Base-by-base conservation (phyloP, 208 protist species). In the Trypanosoma cruzi region DNA sequence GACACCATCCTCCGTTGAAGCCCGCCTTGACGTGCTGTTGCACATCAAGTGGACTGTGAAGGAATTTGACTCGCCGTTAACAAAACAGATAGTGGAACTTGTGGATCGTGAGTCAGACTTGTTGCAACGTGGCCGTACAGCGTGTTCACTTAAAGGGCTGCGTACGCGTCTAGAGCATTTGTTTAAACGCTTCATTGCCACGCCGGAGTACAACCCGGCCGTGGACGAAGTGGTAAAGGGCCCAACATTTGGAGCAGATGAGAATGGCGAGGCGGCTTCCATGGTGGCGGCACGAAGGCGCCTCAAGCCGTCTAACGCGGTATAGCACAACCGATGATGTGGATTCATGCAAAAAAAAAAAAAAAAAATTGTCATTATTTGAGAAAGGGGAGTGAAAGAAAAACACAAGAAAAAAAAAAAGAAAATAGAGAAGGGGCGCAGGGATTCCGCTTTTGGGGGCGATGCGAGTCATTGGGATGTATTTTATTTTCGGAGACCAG, bases 41-140 rank as follows among this genome's bases (percentile, higher is more conserved):
- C 96, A 98, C 59, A 86, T 99, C 36, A 99, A 99, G 84, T 98
- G 94, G 92, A 98, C 97, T 0, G 97, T 99, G 18, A 98, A 98
- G 65, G 94, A 98, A 82, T 99, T 98, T 77, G 78, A 96, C 66
- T 53, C 53, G 11, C 42, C 50, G 16, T 78, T 98, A 31, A 96
- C 93, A 24, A 72, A 83, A 20, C 93, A 98, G 64, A 85, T 99
- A 53, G 84, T 90, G 60, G 93, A 99, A 73, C 88, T 99, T 29
- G 98, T 99, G 42, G 96, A 99, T 73, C 92, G 98, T 64, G 98
- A 99, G 82, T 96, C 95, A 0, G 97, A 99, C 72, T 67, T 99
- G 60, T 78, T 99, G 22, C 89, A 98, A 52, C 86, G 98, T 26
- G 97, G 97, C 8, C 81, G 89, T n/a, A 85, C 71, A 24, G 80